Conservation (phyloP, 495 filamentous ascomycete genomes). For the Neurospora sp. region DNA sequence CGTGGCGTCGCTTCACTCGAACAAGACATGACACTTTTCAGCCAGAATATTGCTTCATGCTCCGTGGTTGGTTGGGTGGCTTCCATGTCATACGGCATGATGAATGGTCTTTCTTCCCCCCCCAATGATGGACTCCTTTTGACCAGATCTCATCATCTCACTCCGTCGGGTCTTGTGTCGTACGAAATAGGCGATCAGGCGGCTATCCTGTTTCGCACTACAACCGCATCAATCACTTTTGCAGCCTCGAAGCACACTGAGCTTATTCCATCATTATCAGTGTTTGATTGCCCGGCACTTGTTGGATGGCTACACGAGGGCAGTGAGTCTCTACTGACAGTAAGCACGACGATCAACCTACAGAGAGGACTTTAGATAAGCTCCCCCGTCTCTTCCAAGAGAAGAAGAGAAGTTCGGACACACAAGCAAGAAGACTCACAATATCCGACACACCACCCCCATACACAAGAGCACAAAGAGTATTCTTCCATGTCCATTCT, state of each 20-base stretch:
- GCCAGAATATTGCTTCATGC: background rate
- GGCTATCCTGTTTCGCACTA: background rate
- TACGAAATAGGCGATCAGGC: slow-evolving; percentile 1
- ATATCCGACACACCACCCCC: background rate
- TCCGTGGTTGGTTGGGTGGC: background rate
- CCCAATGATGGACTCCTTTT: background rate
- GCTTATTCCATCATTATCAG: background rate
- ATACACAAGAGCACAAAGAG: background rate
- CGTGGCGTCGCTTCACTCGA: background rate
- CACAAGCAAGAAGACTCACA: no score
- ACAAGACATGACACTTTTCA: background rate
- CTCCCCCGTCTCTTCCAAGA: background rate
- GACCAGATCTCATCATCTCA: background rate
- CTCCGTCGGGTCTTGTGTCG: background rate
- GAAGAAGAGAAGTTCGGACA: background rate
- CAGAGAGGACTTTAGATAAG: background rate
- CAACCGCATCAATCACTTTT: background rate
- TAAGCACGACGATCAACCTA: background rate
- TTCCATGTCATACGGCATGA: background rate
- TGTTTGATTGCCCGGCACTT: background rate
- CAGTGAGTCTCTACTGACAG: background rate
- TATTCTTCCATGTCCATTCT: background rate
- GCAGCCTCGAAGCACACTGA: background rate
- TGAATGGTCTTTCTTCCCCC: background rate
- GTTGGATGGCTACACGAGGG: background rate